These are phyloP conservation scores for Gloeopeniophorella convolvens DNA, from an alignment of 768 basidiomycete species.

Conservation along the genomic window DNA sequence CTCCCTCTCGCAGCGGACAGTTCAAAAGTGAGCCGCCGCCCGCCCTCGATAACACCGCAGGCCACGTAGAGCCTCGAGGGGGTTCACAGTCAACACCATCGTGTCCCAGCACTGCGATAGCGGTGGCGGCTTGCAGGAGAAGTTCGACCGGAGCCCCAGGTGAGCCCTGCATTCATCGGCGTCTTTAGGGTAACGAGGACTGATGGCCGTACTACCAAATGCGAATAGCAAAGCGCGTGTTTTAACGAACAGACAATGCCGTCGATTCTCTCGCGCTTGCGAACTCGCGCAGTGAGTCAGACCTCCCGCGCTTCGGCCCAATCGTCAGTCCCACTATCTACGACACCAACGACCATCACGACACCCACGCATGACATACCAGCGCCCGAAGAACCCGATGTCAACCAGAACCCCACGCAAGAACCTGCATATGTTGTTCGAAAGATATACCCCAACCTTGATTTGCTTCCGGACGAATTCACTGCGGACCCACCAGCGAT, in stretches of 20 bases:
- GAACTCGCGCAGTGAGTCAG: constrained; percentile 24
- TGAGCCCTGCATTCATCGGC: not conserved
- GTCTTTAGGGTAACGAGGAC: not conserved
- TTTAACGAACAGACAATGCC: constrained; percentile 20
- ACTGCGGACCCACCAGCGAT: not conserved
- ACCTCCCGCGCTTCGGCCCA: constrained; percentile 17
- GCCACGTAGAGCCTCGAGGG: not conserved
- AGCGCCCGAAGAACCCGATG: not conserved
- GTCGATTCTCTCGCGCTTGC: constrained; percentile 31
- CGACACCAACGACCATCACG: constrained; percentile 12
- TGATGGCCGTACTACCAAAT: not conserved
- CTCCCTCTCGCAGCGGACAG: constrained; percentile 8
- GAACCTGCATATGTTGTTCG: constrained; percentile 21
- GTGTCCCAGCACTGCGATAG: not conserved
- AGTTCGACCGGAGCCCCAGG: not conserved
- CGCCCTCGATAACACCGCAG: not conserved
- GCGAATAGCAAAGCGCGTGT: not conserved
- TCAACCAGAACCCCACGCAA: not conserved
- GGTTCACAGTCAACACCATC: not conserved
- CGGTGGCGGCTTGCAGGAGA: not conserved
- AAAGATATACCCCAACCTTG: constrained; percentile 36
- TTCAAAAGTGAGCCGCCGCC: constrained; percentile 9
- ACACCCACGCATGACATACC: constrained; percentile 1
- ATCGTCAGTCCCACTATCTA: constrained; percentile 7
- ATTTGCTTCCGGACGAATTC: constrained; percentile 29